Evolutionary conservation across 257 asterid genomes (phyloP).

Genomic region (Cruciata laevipes): DNA sequence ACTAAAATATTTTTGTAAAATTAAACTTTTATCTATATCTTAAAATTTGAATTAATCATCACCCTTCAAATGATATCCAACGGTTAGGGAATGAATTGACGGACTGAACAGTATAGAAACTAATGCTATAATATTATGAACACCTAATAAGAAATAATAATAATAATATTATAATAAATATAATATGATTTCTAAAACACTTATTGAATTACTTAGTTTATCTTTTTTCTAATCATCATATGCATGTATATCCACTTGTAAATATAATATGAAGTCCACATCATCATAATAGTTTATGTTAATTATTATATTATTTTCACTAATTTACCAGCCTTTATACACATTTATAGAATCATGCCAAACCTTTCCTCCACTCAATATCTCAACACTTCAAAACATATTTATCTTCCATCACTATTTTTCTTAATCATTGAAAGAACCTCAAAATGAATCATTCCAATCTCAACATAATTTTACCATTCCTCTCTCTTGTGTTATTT

Average conservation of each 20-base stretch:
- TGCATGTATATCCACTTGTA: neutral
- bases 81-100: no score
- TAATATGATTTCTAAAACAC: no score
- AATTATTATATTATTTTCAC: neutral
- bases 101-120: no score
- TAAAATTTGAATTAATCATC: no score
- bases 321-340: neutral
- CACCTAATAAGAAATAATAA: no score
- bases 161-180: no score
- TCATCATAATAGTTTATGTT: neutral
- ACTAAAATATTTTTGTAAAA: no score
- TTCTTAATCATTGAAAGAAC: slow-evolving; percentile 9
- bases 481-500: slow-evolving; percentile 21
- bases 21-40: no score
- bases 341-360: slow-evolving; percentile 17
- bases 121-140: no score
- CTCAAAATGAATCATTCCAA: slow-evolving; percentile 24
- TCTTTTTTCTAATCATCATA: no score
- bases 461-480: slow-evolving; percentile 12
- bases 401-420: slow-evolving; percentile 8
- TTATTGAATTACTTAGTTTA: no score
- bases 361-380: slow-evolving; percentile 10
- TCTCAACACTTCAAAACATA: slow-evolving; percentile 1
- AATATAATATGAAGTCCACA: neutral
- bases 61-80: no score